Evolutionary conservation across 129 eudicot species (phyloP), one percentile per base, ranked within the genome.

Genomic region (Oenanthe sinensis): DNA sequence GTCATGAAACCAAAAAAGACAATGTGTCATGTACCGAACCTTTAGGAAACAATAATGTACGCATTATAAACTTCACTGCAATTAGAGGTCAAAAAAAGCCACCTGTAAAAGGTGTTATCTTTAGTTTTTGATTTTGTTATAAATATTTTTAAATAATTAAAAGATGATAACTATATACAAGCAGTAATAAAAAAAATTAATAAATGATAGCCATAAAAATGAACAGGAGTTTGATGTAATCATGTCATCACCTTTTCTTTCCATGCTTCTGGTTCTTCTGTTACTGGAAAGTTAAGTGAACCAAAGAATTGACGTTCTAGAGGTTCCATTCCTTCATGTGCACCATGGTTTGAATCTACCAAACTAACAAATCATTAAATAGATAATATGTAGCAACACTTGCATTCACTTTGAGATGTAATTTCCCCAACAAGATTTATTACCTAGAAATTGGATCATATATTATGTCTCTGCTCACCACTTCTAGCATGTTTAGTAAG

Each of bases 401-500:
- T 73, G 65, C 45, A 5, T 49, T 45, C 65, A 65, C 14, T 79
- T 71, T 12, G 69, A 26, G 50, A 65, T 30, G 39, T 74, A 20
- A 54, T 65, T 50, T n/a, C 14, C 43, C 71, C 22, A 17, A 28
- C 39, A 67, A 69, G 42, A 52, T 75, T 26, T 67, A 30, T 30
- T 85, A 91, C 98, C 95, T 87, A 30, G 87, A 77, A 76, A 89
- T 79, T 77, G 83, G 74, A 39, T 91, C 96, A 7, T 87, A 85
- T 79, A 91, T 85, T 36, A 93, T 88, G 85, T 93, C 98, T 84
- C 89, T 76, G n/a, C 90, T 89, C 79, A 93, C 96, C 74, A 93
- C 93, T 87, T 93, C 98, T n/a, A 89, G 88, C 98, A 93, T 88
- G 87, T 89, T 75, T 12, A 85, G 93, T 82, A 93, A 83, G 80